Conservation (phyloP, 345 rosid genomes). For the Populus alba region DNA sequence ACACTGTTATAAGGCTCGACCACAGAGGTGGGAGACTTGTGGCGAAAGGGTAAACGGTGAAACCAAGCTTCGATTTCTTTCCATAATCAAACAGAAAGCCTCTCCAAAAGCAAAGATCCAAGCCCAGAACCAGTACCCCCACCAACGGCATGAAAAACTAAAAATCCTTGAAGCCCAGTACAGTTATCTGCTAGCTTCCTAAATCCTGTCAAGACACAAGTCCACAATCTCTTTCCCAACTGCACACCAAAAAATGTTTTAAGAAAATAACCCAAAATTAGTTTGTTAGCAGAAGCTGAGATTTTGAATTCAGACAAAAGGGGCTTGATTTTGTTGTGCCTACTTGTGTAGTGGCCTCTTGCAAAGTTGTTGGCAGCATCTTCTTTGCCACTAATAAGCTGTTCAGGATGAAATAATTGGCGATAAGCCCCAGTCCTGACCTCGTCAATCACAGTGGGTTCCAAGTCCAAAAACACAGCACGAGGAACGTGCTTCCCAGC, state of each 20-base stretch:
- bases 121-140: conserved; percentile 22
- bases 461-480: conserved; percentile 12
- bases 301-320: background rate
- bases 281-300: too few relatives aligned
- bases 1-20: conserved; percentile 24
- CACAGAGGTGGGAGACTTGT: conserved; percentile 15
- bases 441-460: conserved; percentile 18
- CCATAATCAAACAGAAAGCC: conserved; percentile 19
- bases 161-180: conserved; percentile 17
- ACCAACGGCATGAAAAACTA: conserved; percentile 18
- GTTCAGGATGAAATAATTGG: conserved; percentile 13
- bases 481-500: conserved; percentile 18
- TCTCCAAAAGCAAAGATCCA: conserved; percentile 17
- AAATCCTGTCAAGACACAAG: conserved; percentile 15
- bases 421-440: conserved; percentile 13
- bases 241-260: background rate
- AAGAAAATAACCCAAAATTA: background rate
- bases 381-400: conserved; percentile 16
- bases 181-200: conserved; percentile 21
- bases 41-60: conserved; percentile 21
- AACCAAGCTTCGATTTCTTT: conserved; percentile 14
- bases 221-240: conserved; percentile 24
- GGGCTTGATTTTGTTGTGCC: too few relatives aligned
- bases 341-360: conserved; percentile 20
- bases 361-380: conserved; percentile 21